Evolutionary conservation across 2,329 filamentous ascomycete species (phyloP).

Genomic region (Tolypocladium amazonense): DNA sequence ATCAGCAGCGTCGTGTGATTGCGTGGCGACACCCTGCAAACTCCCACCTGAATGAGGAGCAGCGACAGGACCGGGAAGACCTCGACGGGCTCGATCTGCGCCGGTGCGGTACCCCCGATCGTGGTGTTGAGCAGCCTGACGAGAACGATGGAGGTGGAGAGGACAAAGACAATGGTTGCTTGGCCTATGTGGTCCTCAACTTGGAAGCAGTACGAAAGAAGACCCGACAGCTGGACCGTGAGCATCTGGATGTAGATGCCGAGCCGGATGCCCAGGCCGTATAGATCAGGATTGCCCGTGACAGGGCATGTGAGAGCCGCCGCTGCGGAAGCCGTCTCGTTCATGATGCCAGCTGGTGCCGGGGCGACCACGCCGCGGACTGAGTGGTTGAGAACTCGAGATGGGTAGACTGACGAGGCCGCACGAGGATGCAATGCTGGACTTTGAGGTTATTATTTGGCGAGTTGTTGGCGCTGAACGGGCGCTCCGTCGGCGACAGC

Average conservation of each 20-base stretch:
- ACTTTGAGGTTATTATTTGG: neutral
- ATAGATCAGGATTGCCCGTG: constrained; percentile 12
- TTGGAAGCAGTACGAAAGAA: constrained; percentile 7
- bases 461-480: neutral
- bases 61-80: constrained; percentile 12
- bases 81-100: constrained; percentile 10
- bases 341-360: neutral
- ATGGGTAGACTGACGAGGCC: neutral
- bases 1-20: constrained; percentile 8
- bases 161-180: constrained; percentile 12
- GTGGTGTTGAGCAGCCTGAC: constrained; percentile 4
- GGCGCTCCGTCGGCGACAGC: neutral
- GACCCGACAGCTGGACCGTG: constrained; percentile 11
- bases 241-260: constrained; percentile 17
- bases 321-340: neutral
- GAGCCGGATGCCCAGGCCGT: constrained; percentile 16
- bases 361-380: neutral
- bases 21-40: constrained; percentile 7
- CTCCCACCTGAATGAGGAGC: constrained; percentile 10
- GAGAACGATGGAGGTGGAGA: constrained; percentile 11
- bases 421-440: neutral
- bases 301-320: constrained; percentile 6
- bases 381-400: neutral
- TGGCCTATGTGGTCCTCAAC: constrained; percentile 11
- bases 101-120: neutral